phyloP scores from a whole-genome alignment of 139 green algal species.

The Pycnococcus provasolii region DNA sequence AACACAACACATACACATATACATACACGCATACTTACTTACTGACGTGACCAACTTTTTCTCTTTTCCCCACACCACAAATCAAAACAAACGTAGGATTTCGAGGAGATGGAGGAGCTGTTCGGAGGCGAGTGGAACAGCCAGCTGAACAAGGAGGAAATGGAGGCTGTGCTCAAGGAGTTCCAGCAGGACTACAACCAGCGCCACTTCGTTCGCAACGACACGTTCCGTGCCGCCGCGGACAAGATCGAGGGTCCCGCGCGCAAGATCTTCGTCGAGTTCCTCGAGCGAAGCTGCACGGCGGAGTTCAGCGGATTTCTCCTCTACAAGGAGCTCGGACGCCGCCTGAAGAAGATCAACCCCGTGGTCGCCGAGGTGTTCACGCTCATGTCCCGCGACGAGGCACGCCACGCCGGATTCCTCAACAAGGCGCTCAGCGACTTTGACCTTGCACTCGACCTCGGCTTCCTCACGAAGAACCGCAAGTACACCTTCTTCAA shows the following conservation, averaged over 20 bases:
- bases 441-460: constrained; percentile 91
- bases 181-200: constrained; percentile 99
- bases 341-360: constrained; percentile 87
- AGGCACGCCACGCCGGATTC: constrained; percentile 96
- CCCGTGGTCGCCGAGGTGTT: constrained; percentile 89
- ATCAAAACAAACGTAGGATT: constrained; percentile 36
- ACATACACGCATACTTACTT: not conserved
- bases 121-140: constrained; percentile 88
- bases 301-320: constrained; percentile 98
- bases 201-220: constrained; percentile 94
- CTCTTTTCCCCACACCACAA: not conserved
- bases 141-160: constrained; percentile 79
- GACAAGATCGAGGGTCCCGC: constrained; percentile 70
- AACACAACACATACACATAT: constrained; percentile 3
- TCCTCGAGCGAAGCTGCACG: constrained; percentile 97
- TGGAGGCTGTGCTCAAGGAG: constrained; percentile 61
- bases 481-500: constrained; percentile 90
- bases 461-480: constrained; percentile 99
- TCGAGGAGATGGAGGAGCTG: constrained; percentile 97
- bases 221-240: constrained; percentile 84
- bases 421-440: constrained; percentile 94
- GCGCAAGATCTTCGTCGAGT: constrained; percentile 98
- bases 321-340: constrained; percentile 98
- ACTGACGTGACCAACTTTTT: not conserved
- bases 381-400: constrained; percentile 95